A percentile compares a stretch with the other conserved stretches of the same genome.
Evolutionary conservation across 2,329 filamentous ascomycete genomes (phyloP).

Genomic region (Cladophialophora exuberans): DNA sequence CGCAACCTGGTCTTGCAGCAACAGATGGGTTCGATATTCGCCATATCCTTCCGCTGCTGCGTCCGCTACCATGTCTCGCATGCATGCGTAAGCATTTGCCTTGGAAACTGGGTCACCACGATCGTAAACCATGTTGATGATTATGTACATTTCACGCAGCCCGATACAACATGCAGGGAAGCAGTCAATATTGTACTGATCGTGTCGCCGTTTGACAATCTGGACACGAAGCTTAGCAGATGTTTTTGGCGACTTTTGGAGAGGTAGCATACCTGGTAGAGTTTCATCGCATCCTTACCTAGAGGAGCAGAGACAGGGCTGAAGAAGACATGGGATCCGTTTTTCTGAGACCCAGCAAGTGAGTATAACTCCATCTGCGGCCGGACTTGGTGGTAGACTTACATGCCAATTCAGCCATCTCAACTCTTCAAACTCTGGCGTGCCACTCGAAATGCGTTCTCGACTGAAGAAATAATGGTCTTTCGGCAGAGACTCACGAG

Average conservation of each 20-base stretch:
- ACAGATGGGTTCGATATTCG: constrained; percentile 52
- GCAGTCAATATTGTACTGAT: constrained; percentile 29
- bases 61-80: constrained; percentile 42
- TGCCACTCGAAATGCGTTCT: constrained; percentile 35
- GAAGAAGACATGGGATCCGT: constrained; percentile 40
- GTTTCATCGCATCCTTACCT: constrained; percentile 36
- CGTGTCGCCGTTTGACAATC: constrained; percentile 34
- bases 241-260: too few relatives aligned
- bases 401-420: constrained; percentile 42
- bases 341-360: too few relatives aligned
- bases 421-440: constrained; percentile 37
- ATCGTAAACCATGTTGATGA: constrained; percentile 41
- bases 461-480: constrained; percentile 38
- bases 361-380: too few relatives aligned
- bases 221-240: too few relatives aligned
- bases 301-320: constrained; percentile 41
- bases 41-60: constrained; percentile 47
- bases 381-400: too few relatives aligned
- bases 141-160: constrained; percentile 39
- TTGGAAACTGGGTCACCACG: constrained; percentile 32
- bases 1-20: constrained; percentile 51
- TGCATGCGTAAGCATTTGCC: constrained; percentile 33
- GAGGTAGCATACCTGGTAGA: constrained; percentile 36
- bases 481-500: constrained; percentile 37
- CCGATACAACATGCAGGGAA: constrained; percentile 32